Evolutionary conservation across 805 yeast genomes (phyloP).

Genomic region (Cyberlindnera mycetangii): DNA sequence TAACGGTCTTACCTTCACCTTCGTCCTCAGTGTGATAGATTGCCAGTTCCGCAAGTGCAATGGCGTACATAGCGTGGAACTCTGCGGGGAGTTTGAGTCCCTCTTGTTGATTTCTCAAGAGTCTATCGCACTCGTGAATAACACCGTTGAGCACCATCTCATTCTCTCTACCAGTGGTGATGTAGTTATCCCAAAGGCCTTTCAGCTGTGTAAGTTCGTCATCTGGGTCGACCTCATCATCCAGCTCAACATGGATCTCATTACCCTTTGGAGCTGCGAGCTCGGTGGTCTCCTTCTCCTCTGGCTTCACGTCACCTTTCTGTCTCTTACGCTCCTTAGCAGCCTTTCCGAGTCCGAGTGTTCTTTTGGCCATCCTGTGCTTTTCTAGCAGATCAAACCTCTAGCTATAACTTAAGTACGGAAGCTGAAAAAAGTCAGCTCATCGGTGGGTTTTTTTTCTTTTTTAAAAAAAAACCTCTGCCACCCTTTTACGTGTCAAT

Average conservation of each 20-base stretch:
- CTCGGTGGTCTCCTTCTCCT: constrained; percentile 15
- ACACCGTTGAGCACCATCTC: constrained; percentile 75
- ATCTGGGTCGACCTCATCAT: constrained; percentile 66
- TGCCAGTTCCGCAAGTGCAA: constrained; percentile 64
- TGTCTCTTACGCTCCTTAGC: constrained; percentile 46
- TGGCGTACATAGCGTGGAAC: constrained; percentile 73
- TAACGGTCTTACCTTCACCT: constrained; percentile 36
- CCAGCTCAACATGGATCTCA: constrained; percentile 64
- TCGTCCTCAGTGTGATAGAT: constrained; percentile 48
- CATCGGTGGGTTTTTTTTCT: constrained; percentile 1
- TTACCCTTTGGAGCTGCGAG: constrained; percentile 30
- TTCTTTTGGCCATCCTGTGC: constrained; percentile 62
- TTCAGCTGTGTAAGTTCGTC: constrained; percentile 76
- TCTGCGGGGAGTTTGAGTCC: constrained; percentile 38
- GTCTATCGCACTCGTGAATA: constrained; percentile 87
- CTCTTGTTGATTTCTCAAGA: constrained; percentile 46
- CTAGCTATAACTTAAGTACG: no score
- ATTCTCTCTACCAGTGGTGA: constrained; percentile 52
- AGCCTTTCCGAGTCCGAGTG: constrained; percentile 61
- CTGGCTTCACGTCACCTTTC: constrained; percentile 23
- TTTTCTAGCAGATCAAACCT: no score
- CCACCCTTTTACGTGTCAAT: not conserved
- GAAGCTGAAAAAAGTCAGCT: constrained; percentile 1
- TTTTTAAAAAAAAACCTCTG: no score
- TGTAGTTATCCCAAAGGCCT: constrained; percentile 69